Percentiles rank a stretch among this genome's conserved stretches.
These are phyloP conservation scores for Lithohypha guttulata DNA, from an alignment of 2,329 filamentous ascomycete genomes.

Conservation along the genomic window DNA sequence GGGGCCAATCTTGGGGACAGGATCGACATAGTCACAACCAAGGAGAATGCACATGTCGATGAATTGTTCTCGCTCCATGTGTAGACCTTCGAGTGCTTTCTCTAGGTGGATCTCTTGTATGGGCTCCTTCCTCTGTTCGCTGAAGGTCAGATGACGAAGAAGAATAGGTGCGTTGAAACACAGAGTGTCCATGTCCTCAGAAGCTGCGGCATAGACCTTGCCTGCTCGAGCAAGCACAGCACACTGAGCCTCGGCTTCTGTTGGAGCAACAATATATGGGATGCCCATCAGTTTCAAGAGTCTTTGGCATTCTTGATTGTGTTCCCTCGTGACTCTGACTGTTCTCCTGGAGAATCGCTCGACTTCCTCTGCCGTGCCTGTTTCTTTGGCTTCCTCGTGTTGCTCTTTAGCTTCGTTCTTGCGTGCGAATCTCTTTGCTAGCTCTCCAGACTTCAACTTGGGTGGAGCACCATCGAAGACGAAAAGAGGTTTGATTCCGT, in stretches of 20 bases:
- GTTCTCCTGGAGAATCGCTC: constrained; percentile 94
- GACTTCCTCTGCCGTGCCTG: constrained; percentile 90
- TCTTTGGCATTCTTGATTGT: constrained; percentile 88
- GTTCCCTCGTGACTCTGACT: constrained; percentile 88
- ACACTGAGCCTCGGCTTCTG: constrained; percentile 94
- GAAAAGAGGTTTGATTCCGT: constrained; percentile 96
- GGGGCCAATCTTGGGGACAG: constrained; percentile 87
- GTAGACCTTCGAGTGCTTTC: constrained; percentile 73
- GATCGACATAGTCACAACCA: constrained; percentile 95
- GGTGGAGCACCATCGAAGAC: constrained; percentile 96
- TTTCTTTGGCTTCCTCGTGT: constrained; percentile 92
- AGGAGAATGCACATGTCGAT: constrained; percentile 96
- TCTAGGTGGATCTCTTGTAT: constrained; percentile 90
- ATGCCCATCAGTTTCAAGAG: constrained; percentile 92
- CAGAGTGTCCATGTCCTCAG: constrained; percentile 97
- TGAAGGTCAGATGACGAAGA: constrained; percentile 86
- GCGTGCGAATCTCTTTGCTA: constrained; percentile 90
- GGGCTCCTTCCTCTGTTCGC: constrained; percentile 92
- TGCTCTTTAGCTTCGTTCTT: constrained; percentile 86
- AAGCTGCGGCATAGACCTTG: constrained; percentile 93
- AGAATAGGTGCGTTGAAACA: constrained; percentile 91
- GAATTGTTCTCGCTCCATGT: constrained; percentile 72
- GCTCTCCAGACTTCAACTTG: constrained; percentile 92
- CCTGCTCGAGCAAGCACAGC: constrained; percentile 76
- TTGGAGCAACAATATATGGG: constrained; percentile 88